Conservation (phyloP, 2,329 filamentous ascomycete genomes). For the Cladosporium velox region DNA sequence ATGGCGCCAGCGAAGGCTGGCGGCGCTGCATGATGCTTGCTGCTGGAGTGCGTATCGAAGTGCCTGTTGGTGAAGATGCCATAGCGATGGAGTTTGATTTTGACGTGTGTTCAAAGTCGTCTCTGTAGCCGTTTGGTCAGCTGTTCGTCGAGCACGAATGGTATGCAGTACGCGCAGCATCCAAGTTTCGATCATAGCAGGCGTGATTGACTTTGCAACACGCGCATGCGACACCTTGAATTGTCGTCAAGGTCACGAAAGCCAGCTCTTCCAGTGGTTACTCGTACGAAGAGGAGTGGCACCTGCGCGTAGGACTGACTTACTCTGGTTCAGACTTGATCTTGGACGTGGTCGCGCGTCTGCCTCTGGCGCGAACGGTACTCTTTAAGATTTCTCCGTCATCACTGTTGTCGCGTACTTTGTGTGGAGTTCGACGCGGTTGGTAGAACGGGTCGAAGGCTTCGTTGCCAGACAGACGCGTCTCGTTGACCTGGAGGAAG, state of each 20-base stretch:
- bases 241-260: too few relatives aligned
- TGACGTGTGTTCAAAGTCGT: slow-evolving; percentile 23
- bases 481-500: slow-evolving; percentile 69
- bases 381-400: slow-evolving; percentile 33
- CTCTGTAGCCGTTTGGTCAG: slow-evolving; percentile 22
- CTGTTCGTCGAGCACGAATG: background rate
- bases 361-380: slow-evolving; percentile 31
- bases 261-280: background rate
- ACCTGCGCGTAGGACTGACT: slow-evolving; percentile 23
- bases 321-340: slow-evolving; percentile 41
- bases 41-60: slow-evolving; percentile 37
- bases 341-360: slow-evolving; percentile 36
- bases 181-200: background rate
- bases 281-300: background rate
- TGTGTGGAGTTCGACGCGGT: slow-evolving; percentile 58
- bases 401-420: slow-evolving; percentile 40
- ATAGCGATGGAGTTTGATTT: background rate
- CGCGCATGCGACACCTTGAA: background rate
- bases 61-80: slow-evolving; percentile 25
- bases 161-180: slow-evolving; percentile 36
- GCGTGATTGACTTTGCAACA: background rate
- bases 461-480: slow-evolving; percentile 63
- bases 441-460: slow-evolving; percentile 72
- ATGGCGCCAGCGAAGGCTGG: slow-evolving; percentile 63
- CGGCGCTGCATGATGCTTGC: slow-evolving; percentile 25